These are phyloP conservation scores for Azolla pinnata DNA, from an alignment of 75 land plant genomes.

Conservation along the genomic window DNA sequence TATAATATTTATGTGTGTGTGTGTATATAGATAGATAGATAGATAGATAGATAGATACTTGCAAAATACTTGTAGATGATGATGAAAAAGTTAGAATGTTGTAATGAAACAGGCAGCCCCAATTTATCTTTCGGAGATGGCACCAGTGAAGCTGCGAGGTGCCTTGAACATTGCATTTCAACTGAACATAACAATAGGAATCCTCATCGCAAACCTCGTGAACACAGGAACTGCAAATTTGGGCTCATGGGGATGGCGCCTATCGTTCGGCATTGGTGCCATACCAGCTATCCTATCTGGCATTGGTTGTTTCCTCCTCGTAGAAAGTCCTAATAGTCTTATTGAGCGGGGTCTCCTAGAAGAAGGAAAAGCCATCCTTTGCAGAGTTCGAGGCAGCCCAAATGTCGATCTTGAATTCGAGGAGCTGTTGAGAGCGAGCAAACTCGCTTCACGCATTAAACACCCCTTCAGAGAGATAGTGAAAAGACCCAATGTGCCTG, in stretches of 20 bases:
- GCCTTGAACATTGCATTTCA: slow-evolving; percentile 37
- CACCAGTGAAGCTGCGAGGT: slow-evolving; percentile 31
- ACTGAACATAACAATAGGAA: slow-evolving; percentile 29
- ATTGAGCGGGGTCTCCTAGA: slow-evolving; percentile 30
- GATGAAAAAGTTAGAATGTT: background rate
- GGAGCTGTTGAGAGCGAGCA: slow-evolving; percentile 24
- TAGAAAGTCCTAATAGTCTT: slow-evolving; percentile 42
- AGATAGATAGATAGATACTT: no score
- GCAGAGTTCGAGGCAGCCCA: slow-evolving; percentile 20
- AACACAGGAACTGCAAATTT: slow-evolving; percentile 29
- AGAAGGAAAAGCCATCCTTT: slow-evolving; percentile 18
- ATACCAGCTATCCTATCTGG: slow-evolving; percentile 29
- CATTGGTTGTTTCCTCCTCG: slow-evolving; percentile 25
- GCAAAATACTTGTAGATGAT: no score
- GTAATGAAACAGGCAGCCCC: slow-evolving; percentile 36
- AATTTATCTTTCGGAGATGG: slow-evolving; percentile 42
- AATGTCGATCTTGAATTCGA: slow-evolving; percentile 29
- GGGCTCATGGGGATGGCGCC: slow-evolving; percentile 25
- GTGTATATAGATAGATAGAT: no score
- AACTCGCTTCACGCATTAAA: slow-evolving; percentile 12
- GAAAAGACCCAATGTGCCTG: slow-evolving; percentile 15
- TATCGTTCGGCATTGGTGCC: slow-evolving; percentile 26
- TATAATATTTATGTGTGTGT: no score
- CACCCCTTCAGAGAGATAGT: slow-evolving; percentile 24
- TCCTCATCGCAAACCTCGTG: slow-evolving; percentile 30